These are phyloP conservation scores for Alopecurus myosuroides DNA, from an alignment of 176 grass and related monocot genomes.

Conservation along the genomic window DNA sequence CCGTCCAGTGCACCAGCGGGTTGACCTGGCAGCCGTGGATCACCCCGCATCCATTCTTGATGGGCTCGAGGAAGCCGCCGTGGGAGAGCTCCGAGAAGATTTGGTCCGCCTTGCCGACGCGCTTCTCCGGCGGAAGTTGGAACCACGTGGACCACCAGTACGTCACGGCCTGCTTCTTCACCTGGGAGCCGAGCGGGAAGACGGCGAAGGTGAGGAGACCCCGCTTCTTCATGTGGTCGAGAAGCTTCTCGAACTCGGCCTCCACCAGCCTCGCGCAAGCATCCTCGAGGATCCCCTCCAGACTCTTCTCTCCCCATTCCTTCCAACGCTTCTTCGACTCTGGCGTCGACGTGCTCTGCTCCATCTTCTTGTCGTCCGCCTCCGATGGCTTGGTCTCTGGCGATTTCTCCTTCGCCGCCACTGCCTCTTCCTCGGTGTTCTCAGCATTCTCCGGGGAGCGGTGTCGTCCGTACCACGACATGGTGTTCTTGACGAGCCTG, in stretches of 20 bases:
- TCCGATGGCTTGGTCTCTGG: background rate
- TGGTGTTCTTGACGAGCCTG: background rate
- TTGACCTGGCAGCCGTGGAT: constrained; percentile 50
- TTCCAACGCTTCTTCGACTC: too few relatives aligned
- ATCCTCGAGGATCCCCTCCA: constrained; percentile 30
- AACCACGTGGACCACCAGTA: constrained; percentile 43
- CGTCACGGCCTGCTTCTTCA: constrained; percentile 40
- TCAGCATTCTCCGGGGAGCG: background rate
- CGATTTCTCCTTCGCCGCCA: background rate
- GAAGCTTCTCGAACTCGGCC: background rate
- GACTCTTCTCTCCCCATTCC: background rate
- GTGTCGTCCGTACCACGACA: background rate
- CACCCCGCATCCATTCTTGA: constrained; percentile 11
- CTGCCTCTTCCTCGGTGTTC: background rate
- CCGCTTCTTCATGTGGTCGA: background rate
- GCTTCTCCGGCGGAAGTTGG: background rate
- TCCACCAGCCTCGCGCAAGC: constrained; percentile 6
- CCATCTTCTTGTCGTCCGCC: background rate
- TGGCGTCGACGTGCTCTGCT: too few relatives aligned
- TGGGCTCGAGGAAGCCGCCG: constrained; percentile 36
- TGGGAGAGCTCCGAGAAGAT: background rate
- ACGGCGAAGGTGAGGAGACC: constrained; percentile 46
- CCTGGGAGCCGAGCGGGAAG: constrained; percentile 22
- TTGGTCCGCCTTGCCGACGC: background rate
- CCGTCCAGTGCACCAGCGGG: constrained; percentile 55